Conservation (phyloP, 352 stramenopile genomes). For the Globisporangium sylvaticum region DNA sequence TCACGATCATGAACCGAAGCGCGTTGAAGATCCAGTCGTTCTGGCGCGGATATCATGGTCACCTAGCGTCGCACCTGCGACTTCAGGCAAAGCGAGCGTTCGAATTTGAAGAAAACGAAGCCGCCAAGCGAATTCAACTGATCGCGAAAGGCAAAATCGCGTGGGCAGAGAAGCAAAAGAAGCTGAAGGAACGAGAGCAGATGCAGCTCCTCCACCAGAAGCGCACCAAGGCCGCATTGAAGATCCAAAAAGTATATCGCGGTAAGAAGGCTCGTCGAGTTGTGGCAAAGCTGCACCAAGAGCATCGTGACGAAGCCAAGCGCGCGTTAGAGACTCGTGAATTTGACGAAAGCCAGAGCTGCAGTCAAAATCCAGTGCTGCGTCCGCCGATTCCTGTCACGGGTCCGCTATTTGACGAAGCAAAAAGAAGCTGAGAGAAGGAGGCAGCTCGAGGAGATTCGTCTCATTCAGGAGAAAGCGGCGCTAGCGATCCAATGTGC, state of each 20-base stretch:
- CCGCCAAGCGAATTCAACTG: conserved; percentile 58
- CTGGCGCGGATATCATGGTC: conserved; percentile 74
- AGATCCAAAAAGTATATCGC: conserved; percentile 65
- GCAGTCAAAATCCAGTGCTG: conserved; percentile 73
- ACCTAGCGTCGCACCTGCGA: conserved; percentile 50
- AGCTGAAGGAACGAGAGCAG: conserved; percentile 23
- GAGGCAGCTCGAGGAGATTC: conserved; percentile 23
- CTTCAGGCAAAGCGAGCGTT: conserved; percentile 47
- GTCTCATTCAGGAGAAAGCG: conserved; percentile 38
- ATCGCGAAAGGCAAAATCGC: conserved; percentile 54
- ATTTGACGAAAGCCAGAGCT: conserved; percentile 51
- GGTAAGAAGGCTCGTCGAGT: conserved; percentile 45
- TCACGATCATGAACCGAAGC: conserved; percentile 51
- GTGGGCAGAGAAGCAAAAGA: conserved; percentile 25
- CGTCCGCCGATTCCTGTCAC: conserved; percentile 48
- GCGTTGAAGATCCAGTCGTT: conserved; percentile 71
- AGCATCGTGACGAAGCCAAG: conserved; percentile 45
- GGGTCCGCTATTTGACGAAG: conserved; percentile 26
- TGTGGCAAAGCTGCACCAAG: conserved; percentile 27
- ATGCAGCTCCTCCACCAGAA: conserved; percentile 26
- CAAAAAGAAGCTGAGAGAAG: conserved; percentile 28
- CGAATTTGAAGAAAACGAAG: conserved; percentile 46
- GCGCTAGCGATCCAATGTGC: conserved; percentile 67
- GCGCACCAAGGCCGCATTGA: conserved; percentile 34
- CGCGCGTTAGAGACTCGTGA: conserved; percentile 54